These are phyloP conservation scores for Protomyces pachydermus DNA, from an alignment of 1,139 yeast genomes.

Conservation along the genomic window DNA sequence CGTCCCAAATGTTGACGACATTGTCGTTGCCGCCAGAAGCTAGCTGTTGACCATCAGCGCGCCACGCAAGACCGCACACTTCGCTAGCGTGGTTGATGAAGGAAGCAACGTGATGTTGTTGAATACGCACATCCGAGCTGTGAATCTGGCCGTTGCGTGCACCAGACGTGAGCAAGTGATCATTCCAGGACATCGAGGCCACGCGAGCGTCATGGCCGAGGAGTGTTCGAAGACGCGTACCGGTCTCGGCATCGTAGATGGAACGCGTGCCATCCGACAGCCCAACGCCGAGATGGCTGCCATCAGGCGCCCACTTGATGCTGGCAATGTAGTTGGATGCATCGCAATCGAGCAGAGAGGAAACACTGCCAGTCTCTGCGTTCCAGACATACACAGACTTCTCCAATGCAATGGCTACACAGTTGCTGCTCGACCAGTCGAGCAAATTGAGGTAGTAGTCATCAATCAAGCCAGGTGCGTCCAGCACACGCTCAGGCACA, in stretches of 20 bases:
- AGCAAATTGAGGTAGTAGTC: slow-evolving; percentile 85
- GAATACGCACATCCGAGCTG: slow-evolving; percentile 88
- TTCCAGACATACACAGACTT: slow-evolving; percentile 87
- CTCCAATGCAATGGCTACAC: slow-evolving; percentile 84
- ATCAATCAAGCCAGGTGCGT: slow-evolving; percentile 92
- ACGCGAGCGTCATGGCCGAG: slow-evolving; percentile 66
- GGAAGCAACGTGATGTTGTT: slow-evolving; percentile 62
- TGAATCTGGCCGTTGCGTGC: slow-evolving; percentile 76
- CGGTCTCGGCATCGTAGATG: slow-evolving; percentile 89
- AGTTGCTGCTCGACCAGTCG: slow-evolving; percentile 81
- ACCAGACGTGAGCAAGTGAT: slow-evolving; percentile 76
- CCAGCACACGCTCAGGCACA: slow-evolving; percentile 88
- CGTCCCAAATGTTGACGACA: slow-evolving; percentile 91
- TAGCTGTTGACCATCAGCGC: slow-evolving; percentile 74
- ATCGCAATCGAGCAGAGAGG: slow-evolving; percentile 57
- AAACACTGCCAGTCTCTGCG: slow-evolving; percentile 77
- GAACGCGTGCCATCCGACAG: slow-evolving; percentile 78
- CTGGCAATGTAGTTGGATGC: slow-evolving; percentile 54
- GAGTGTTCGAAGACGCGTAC: slow-evolving; percentile 71
- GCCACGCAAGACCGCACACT: slow-evolving; percentile 87
- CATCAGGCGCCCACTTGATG: slow-evolving; percentile 87
- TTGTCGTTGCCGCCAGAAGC: slow-evolving; percentile 86
- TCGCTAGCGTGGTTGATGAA: slow-evolving; percentile 74
- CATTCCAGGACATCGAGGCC: slow-evolving; percentile 82
- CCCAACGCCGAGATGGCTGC: slow-evolving; percentile 80